Evolutionary conservation across 2,329 filamentous ascomycete genomes (phyloP).

Genomic region (Cytospora leucostoma): DNA sequence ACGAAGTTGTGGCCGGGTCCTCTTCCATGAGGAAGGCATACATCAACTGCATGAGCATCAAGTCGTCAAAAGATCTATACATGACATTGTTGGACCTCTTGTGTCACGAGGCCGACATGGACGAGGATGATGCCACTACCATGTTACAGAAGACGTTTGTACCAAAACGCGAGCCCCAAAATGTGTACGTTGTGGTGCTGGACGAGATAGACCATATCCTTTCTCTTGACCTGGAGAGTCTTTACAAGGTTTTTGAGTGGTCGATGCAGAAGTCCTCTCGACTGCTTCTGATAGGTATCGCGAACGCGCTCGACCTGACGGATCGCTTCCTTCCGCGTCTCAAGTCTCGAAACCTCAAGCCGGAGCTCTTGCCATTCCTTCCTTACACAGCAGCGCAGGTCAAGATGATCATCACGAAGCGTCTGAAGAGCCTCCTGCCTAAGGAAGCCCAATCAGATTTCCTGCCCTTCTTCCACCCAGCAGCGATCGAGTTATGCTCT

Average conservation of each 20-base stretch:
- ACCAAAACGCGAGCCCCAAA: constrained; percentile 55
- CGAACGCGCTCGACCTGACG: constrained; percentile 92
- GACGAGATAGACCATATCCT: constrained; percentile 96
- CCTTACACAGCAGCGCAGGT: constrained; percentile 90
- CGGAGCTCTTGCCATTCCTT: constrained; percentile 84
- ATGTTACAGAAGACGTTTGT: constrained; percentile 72
- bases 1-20: constrained; percentile 53
- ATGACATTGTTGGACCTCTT: constrained; percentile 73
- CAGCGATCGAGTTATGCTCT: constrained; percentile 89
- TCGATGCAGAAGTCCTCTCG: constrained; percentile 79
- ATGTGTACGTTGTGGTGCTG: constrained; percentile 78
- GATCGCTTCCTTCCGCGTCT: constrained; percentile 92
- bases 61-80: constrained; percentile 83
- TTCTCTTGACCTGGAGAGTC: constrained; percentile 80
- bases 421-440: constrained; percentile 74
- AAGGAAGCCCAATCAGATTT: constrained; percentile 56
- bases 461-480: constrained; percentile 88
- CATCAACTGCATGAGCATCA: constrained; percentile 97
- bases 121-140: constrained; percentile 67
- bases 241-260: constrained; percentile 97
- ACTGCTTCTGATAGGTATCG: constrained; percentile 86
- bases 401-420: constrained; percentile 79
- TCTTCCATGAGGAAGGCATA: constrained; percentile 67
- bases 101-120: constrained; percentile 57
- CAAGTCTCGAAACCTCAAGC: constrained; percentile 89